Percentiles rank a stretch among this genome's conserved stretches.
Evolutionary conservation across 2,329 filamentous ascomycete genomes (phyloP).

Genomic region (Neoscytalidium dimidiatum): DNA sequence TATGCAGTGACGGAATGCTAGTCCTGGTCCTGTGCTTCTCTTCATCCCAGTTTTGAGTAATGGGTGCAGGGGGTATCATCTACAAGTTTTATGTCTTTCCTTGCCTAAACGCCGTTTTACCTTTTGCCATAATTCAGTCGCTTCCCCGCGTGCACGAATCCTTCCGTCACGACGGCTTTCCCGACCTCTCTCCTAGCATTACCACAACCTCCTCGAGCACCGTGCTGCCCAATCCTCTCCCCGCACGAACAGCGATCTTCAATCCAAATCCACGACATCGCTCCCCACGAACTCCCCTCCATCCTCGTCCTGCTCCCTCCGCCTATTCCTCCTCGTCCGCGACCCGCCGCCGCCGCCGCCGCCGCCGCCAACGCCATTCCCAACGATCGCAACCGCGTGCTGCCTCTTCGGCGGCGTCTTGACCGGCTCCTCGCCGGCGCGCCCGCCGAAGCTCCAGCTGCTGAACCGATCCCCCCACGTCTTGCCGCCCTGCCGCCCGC

Average conservation of each 20-base stretch:
- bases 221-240: neutral
- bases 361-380: neutral
- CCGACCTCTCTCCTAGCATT: neutral
- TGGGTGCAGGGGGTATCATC: neutral
- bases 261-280: neutral
- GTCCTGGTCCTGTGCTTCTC: neutral
- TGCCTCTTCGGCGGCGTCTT: constrained; percentile 20
- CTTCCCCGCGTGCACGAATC: neutral
- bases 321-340: neutral
- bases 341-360: neutral
- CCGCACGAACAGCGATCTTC: neutral
- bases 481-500: neutral
- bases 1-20: no score
- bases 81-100: neutral
- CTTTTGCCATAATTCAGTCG: neutral
- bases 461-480: constrained; percentile 20
- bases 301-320: neutral
- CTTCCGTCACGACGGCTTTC: neutral
- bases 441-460: constrained; percentile 11
- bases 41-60: neutral
- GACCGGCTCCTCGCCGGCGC: constrained; percentile 9
- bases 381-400: neutral
- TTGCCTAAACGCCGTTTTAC: neutral
- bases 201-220: neutral
- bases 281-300: neutral